Base-by-base conservation (phyloP, 2,329 filamentous ascomycete species). In the Magnaporthiopsis rhizophila region DNA sequence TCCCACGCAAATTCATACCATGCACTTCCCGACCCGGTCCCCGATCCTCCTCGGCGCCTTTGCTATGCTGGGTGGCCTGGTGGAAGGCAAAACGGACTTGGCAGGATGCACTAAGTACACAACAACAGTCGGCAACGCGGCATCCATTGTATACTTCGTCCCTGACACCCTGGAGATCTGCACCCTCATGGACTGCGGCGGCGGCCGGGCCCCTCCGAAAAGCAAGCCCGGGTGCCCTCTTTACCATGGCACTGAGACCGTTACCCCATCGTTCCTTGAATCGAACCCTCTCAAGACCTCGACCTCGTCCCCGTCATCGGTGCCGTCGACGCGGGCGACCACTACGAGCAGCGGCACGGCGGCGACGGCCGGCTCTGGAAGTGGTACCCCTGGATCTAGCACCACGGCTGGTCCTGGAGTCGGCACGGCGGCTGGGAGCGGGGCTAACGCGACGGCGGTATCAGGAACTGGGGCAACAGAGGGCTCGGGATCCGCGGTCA, bases 131-230 rank as follows among this genome's bases (percentile, higher is more conserved):
- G 74, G 73, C 67, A 76, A 75, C 68, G 74, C 74, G 60, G 78
- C 79, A 58, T 81, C 78, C 64, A 66, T 81, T 60, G 74, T 86
- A 69, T 89, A 80, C 79, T 89, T 85, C 73, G 81, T 87, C 63
- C 86, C 86, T 2, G 85, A 76, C 68, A 85, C 82, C 24, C 85
- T 86, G 71, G 86, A 89, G 77, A 78, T 89, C 71, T 89, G 87
- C 80, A 78, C 78, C 13, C 71, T 84, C 66, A 79, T 86, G 68
- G 87, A 89, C 80, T 89, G 87, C 74, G 87, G 87, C 65, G 87
- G 87, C 68, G 87, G 86, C 64, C 80, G 83, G 59, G 87, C 86
- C 11, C 85, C 87, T 3, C 83, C 85, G 66, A 89, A 86, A 78
- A 85, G 82, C 21, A 82, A 86, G 28, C 87, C 87, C 0, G 87